Evolutionary conservation across 2,329 filamentous ascomycete genomes (phyloP).

Genomic region (Diaporthe amygdali): DNA sequence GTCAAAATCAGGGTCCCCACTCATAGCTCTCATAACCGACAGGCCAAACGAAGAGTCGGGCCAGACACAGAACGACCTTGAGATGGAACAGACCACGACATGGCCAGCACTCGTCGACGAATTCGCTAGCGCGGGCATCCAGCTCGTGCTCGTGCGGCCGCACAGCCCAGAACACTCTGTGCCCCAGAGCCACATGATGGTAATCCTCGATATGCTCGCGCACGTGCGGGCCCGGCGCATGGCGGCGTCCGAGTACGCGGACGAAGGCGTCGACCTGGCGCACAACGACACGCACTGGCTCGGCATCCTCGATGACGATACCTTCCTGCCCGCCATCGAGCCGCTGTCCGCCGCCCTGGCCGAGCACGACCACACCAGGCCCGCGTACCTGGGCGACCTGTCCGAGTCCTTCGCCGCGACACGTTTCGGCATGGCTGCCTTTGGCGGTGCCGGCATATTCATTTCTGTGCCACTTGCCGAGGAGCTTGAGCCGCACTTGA

Average conservation of each 20-base stretch:
- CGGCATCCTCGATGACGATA: slow-evolving; percentile 63
- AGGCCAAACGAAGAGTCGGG: slow-evolving; percentile 17
- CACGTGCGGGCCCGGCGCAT: slow-evolving; percentile 36
- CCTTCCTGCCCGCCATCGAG: slow-evolving; percentile 59
- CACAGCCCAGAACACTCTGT: slow-evolving; percentile 39
- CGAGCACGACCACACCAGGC: slow-evolving; percentile 51
- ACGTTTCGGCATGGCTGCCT: slow-evolving; percentile 62
- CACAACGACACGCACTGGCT: slow-evolving; percentile 53
- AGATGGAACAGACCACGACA: background rate
- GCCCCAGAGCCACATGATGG: slow-evolving; percentile 58
- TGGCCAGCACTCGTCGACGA: slow-evolving; percentile 20
- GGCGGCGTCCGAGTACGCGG: background rate
- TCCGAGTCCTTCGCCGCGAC: slow-evolving; percentile 62
- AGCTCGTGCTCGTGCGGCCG: slow-evolving; percentile 40
- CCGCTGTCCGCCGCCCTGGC: slow-evolving; percentile 49
- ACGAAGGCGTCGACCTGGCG: slow-evolving; percentile 16
- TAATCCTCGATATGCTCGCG: slow-evolving; percentile 49
- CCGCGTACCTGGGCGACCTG: slow-evolving; percentile 60
- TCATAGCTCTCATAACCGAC: slow-evolving; percentile 16
- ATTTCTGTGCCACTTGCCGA: slow-evolving; percentile 58
- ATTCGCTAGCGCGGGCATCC: slow-evolving; percentile 37
- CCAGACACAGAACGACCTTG: background rate
- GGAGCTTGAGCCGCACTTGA: slow-evolving; percentile 51
- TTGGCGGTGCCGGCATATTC: slow-evolving; percentile 65
- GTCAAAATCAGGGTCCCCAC: slow-evolving; percentile 12